Evolutionary conservation across 352 stramenopile genomes (phyloP).

Genomic region (Pythium rhizo-oryzae): DNA sequence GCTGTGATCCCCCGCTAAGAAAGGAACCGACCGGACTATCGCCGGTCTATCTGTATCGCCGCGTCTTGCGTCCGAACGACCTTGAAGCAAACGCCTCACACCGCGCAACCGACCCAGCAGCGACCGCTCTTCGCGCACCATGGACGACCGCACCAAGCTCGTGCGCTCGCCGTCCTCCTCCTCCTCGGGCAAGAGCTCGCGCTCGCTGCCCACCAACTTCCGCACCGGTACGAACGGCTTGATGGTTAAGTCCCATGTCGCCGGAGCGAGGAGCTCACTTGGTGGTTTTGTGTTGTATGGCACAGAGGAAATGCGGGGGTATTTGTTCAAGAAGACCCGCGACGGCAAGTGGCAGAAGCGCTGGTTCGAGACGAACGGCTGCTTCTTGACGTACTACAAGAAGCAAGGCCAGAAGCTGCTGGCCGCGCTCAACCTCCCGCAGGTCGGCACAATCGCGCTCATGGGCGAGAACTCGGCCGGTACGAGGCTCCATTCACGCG

Average conservation of each 20-base stretch:
- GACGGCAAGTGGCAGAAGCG: conserved; percentile 97
- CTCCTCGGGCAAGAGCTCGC: conserved; percentile 47
- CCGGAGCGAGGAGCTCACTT: background rate
- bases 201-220: conserved; percentile 67
- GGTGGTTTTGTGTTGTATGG: background rate
- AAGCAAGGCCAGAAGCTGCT: conserved; percentile 95
- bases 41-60: background rate
- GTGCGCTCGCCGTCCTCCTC: conserved; percentile 41
- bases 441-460: conserved; percentile 87
- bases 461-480: conserved; percentile 71
- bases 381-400: conserved; percentile 99
- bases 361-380: conserved; percentile 99
- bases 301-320: conserved; percentile 56
- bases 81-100: background rate
- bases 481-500: conserved; percentile 21
- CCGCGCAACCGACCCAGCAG: background rate
- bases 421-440: conserved; percentile 91
- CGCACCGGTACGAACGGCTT: conserved; percentile 51
- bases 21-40: background rate
- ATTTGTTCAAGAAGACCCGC: conserved; percentile 94
- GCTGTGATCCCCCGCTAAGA: conserved; percentile 5
- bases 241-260: background rate
- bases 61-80: background rate
- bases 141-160: conserved; percentile 43
- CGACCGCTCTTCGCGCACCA: background rate